phyloP scores from a whole-genome alignment of 768 basidiomycete genomes.

The Xerocomellus chrysenteron region DNA sequence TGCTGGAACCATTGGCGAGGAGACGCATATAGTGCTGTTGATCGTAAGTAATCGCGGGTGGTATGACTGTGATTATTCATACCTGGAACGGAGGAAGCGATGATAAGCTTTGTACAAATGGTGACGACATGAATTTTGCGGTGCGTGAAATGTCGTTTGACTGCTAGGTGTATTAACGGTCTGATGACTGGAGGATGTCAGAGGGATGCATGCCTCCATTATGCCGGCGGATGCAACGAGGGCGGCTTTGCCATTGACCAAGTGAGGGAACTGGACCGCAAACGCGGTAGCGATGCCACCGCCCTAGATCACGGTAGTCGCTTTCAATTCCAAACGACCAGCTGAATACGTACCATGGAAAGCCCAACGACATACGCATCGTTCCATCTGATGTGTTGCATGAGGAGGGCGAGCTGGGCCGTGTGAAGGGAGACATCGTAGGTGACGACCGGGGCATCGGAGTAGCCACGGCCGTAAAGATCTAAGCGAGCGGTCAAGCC shows the following conservation, averaged over 20 bases:
- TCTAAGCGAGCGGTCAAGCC: constrained; percentile 42
- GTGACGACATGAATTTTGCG: constrained; percentile 75
- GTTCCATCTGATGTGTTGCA: constrained; percentile 77
- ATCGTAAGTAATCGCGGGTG: neutral
- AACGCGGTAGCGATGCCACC: constrained; percentile 75
- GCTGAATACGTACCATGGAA: constrained; percentile 57
- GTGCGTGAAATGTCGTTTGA: constrained; percentile 69
- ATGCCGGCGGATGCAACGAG: constrained; percentile 71
- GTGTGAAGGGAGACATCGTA: constrained; percentile 67
- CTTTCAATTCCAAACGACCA: constrained; percentile 4
- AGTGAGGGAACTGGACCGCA: constrained; percentile 65
- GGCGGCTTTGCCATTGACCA: constrained; percentile 63
- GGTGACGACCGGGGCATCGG: constrained; percentile 69
- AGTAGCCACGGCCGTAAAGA: constrained; percentile 81
- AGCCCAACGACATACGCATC: constrained; percentile 64
- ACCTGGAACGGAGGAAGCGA: constrained; percentile 64
- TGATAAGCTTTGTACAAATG: constrained; percentile 64
- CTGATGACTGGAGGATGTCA: neutral
- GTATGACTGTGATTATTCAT: constrained; percentile 18
- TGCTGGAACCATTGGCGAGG: constrained; percentile 39
- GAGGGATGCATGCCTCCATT: constrained; percentile 48
- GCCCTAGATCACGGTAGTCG: constrained; percentile 45
- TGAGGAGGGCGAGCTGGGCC: constrained; percentile 77
- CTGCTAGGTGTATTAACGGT: constrained; percentile 31
- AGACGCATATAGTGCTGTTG: constrained; percentile 51